These are phyloP conservation scores for Adansonia gregorii DNA, from an alignment of 441 rosid genomes.

Conservation along the genomic window DNA sequence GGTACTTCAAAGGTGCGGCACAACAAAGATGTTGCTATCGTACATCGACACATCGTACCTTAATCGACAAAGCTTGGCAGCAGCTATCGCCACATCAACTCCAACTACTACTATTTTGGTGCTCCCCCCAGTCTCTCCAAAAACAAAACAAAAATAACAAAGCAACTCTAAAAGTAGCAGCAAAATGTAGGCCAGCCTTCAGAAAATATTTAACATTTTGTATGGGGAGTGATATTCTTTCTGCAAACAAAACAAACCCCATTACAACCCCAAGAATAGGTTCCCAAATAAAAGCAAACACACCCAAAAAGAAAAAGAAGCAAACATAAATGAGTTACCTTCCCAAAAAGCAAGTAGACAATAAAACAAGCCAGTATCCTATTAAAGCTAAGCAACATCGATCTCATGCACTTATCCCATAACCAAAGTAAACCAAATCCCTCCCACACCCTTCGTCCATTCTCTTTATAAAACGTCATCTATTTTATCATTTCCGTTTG, in stretches of 20 bases:
- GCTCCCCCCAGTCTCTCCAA: not conserved
- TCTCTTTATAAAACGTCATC: slow-evolving; percentile 33
- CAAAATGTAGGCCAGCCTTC: slow-evolving; percentile 25
- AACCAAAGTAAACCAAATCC: not conserved
- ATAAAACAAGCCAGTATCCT: slow-evolving; percentile 29
- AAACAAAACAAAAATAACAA: not conserved
- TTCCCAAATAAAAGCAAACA: slow-evolving; percentile 6
- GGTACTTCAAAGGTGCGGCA: not conserved
- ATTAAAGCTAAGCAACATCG: slow-evolving; percentile 26
- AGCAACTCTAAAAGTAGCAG: slow-evolving; percentile 17
- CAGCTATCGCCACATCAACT: slow-evolving; percentile 21
- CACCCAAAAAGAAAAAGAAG: not conserved
- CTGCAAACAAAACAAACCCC: slow-evolving; percentile 22
- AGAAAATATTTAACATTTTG: slow-evolving; percentile 3
- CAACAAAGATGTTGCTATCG: slow-evolving; percentile 20
- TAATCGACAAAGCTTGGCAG: slow-evolving; percentile 14
- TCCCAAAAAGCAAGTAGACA: slow-evolving; percentile 28
- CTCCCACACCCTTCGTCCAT: not conserved
- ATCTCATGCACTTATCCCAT: slow-evolving; percentile 14
- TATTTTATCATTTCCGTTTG: slow-evolving; percentile 45
- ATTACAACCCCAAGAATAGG: slow-evolving; percentile 25
- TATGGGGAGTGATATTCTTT: slow-evolving; percentile 31
- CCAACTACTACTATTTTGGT: not conserved
- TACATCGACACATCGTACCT: not conserved
- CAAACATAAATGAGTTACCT: slow-evolving; percentile 21